phyloP scores from a whole-genome alignment of 2,329 filamentous ascomycete species.

The Proliferodiscus dingleyae region DNA sequence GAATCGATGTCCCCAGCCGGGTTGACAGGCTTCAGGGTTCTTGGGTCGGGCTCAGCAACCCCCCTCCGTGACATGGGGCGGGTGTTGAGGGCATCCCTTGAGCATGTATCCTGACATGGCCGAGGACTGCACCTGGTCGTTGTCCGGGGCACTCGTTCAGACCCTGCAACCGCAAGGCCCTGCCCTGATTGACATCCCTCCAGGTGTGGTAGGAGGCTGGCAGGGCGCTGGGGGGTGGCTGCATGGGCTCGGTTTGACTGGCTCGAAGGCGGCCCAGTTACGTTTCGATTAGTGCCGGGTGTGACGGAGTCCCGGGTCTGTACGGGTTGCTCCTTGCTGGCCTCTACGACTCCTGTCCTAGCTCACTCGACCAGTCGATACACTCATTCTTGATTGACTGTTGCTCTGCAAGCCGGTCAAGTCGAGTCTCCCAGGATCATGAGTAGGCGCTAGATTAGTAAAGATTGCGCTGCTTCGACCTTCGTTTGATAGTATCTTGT shows the following conservation, averaged over 20 bases:
- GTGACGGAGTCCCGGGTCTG: too few relatives aligned
- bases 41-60: neutral
- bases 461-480: too few relatives aligned
- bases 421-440: too few relatives aligned
- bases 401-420: too few relatives aligned
- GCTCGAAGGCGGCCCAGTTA: constrained; percentile 1
- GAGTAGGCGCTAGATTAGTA: too few relatives aligned
- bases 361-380: too few relatives aligned
- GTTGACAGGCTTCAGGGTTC: too few relatives aligned
- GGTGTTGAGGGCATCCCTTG: neutral
- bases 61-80: neutral
- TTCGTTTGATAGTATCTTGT: too few relatives aligned
- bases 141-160: neutral
- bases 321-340: neutral
- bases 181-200: neutral
- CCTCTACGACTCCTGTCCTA: too few relatives aligned
- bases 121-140: neutral
- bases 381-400: too few relatives aligned
- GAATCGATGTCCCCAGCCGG: too few relatives aligned
- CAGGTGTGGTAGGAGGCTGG: neutral
- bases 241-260: constrained; percentile 1
- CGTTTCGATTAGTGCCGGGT: constrained; percentile 9
- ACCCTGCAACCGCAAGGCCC: neutral
- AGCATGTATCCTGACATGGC: neutral
- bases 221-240: neutral